phyloP scores from a whole-genome alignment of 495 filamentous ascomycete species.

The Diplogelasinospora grovesii region DNA sequence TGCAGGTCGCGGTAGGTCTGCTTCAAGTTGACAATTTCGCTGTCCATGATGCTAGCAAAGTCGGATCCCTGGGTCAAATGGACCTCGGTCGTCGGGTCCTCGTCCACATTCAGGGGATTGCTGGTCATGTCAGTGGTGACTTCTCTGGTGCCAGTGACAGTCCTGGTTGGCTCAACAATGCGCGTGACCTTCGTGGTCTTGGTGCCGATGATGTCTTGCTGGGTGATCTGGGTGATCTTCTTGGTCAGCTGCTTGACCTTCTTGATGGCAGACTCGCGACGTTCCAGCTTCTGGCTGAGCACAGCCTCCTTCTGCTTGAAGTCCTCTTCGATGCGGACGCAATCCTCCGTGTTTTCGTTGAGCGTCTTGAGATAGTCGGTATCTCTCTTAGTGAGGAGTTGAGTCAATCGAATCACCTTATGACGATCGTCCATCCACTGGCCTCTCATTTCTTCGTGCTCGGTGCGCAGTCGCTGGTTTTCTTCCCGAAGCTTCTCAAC shows the following conservation, averaged over 20 bases:
- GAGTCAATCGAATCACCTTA: constrained; percentile 24
- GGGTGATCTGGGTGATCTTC: constrained; percentile 27
- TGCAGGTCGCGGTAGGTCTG: constrained; percentile 29
- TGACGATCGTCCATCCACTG: constrained; percentile 23
- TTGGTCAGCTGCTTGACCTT: constrained; percentile 27
- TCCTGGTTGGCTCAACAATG: constrained; percentile 29
- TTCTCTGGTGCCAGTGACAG: constrained; percentile 9
- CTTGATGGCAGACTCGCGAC: constrained; percentile 26
- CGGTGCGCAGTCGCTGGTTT: constrained; percentile 23
- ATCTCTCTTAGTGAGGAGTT: constrained; percentile 22
- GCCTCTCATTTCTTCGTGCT: constrained; percentile 18
- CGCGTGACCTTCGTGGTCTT: constrained; percentile 31
- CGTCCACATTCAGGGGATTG: constrained; percentile 24
- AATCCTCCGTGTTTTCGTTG: constrained; percentile 23
- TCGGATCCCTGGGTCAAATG: constrained; percentile 37
- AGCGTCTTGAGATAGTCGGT: constrained; percentile 19
- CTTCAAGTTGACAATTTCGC: constrained; percentile 31
- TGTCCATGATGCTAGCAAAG: constrained; percentile 34
- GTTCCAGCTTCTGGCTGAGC: constrained; percentile 27
- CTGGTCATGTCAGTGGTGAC: constrained; percentile 23
- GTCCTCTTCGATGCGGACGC: constrained; percentile 25
- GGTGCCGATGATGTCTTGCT: constrained; percentile 23
- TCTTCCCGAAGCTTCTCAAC: constrained; percentile 27
- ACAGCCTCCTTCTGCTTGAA: constrained; percentile 28
- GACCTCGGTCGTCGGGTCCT: constrained; percentile 37